These are phyloP conservation scores for Candida frijolesensis DNA, from an alignment of 1,139 yeast species.

Conservation along the genomic window DNA sequence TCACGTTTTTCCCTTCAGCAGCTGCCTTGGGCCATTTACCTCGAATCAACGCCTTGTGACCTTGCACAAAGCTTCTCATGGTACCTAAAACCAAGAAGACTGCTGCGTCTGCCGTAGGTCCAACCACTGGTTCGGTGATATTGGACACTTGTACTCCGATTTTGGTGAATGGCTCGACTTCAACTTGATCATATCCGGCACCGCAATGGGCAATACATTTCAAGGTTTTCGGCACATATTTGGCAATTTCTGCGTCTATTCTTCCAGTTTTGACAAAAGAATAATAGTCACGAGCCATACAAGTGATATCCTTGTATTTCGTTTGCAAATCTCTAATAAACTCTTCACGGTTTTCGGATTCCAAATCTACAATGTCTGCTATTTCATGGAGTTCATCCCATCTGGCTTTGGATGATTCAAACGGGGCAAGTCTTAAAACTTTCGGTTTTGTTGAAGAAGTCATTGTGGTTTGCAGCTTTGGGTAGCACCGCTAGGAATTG, in stretches of 20 bases:
- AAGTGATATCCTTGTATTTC: slow-evolving; percentile 46
- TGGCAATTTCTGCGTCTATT: slow-evolving; percentile 70
- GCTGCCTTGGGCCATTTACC: slow-evolving; percentile 54
- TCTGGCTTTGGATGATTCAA: slow-evolving; percentile 51
- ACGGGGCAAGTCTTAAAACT: slow-evolving; percentile 59
- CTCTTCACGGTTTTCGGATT: slow-evolving; percentile 45
- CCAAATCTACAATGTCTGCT: slow-evolving; percentile 52
- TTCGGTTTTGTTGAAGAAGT: slow-evolving; percentile 37
- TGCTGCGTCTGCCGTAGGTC: slow-evolving; percentile 81
- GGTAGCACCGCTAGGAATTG: no score
- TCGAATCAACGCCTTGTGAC: slow-evolving; percentile 43
- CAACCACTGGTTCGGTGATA: slow-evolving; percentile 70
- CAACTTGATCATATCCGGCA: slow-evolving; percentile 90
- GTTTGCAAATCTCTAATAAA: slow-evolving; percentile 52
- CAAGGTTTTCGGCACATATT: slow-evolving; percentile 58
- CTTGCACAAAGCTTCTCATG: slow-evolving; percentile 58
- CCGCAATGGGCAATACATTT: slow-evolving; percentile 76
- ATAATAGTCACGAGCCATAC: slow-evolving; percentile 54
- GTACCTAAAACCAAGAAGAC: slow-evolving; percentile 65
- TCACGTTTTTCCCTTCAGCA: slow-evolving; percentile 26
- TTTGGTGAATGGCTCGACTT: slow-evolving; percentile 49
- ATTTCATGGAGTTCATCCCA: slow-evolving; percentile 52
- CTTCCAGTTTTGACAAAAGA: slow-evolving; percentile 60
- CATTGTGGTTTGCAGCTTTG: not conserved
- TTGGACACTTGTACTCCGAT: slow-evolving; percentile 66